Evolutionary conservation across 1,284 basidiomycete species (phyloP).

Genomic region (Cerrena zonata): DNA sequence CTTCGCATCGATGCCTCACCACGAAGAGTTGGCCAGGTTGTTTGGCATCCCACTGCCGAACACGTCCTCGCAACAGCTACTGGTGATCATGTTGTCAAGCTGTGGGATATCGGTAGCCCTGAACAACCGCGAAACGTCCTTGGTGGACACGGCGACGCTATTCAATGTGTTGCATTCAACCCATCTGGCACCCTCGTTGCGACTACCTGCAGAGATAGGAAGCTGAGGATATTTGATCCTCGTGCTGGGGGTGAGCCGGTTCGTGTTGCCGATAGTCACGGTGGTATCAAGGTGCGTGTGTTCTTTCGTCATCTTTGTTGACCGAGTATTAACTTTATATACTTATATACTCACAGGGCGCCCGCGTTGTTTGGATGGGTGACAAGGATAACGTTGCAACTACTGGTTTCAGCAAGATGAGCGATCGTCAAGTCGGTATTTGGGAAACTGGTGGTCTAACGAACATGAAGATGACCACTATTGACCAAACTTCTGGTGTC

Average conservation of each 20-base stretch:
- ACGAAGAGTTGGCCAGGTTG: constrained; percentile 89
- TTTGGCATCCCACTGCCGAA: constrained; percentile 89
- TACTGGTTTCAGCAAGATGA: constrained; percentile 94
- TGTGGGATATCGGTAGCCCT: constrained; percentile 81
- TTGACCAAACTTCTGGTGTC: constrained; percentile 89
- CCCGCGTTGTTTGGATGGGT: constrained; percentile 88
- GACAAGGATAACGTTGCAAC: constrained; percentile 83
- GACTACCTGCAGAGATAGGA: constrained; percentile 87
- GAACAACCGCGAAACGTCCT: constrained; percentile 63
- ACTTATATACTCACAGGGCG: constrained; percentile 40
- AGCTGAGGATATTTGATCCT: constrained; percentile 87
- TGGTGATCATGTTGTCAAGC: constrained; percentile 83
- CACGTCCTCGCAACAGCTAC: constrained; percentile 85
- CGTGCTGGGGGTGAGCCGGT: constrained; percentile 77
- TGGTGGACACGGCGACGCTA: constrained; percentile 78
- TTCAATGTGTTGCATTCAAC: constrained; percentile 86
- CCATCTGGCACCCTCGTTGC: constrained; percentile 70
- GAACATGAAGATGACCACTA: constrained; percentile 69
- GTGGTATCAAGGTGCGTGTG: constrained; percentile 72
- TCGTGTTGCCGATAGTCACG: constrained; percentile 79
- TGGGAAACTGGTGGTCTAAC: constrained; percentile 77
- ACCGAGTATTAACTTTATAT: background rate
- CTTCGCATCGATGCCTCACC: constrained; percentile 66
- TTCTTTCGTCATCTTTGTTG: background rate
- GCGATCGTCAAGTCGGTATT: constrained; percentile 81